A percentile compares a stretch with the other conserved stretches of the same genome.
phyloP scores from a whole-genome alignment of 78 protist genomes.

The Ministeria vibrans region DNA sequence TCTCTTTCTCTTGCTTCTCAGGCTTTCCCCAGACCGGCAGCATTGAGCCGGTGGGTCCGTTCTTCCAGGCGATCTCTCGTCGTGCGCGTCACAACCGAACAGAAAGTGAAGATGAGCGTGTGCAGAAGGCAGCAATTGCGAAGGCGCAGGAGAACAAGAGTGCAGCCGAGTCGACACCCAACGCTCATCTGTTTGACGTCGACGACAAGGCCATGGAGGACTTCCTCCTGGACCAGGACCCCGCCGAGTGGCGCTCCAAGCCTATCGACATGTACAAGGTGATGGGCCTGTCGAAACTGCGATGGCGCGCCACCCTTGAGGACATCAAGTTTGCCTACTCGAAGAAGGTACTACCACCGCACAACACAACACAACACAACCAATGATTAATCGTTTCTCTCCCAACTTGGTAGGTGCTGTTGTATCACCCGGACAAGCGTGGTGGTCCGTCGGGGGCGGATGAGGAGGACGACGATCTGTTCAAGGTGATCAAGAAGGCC shows the following conservation, averaged over 20 bases:
- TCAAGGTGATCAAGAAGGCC: constrained; percentile 61
- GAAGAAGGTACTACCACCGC: no score
- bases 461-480: constrained; percentile 56
- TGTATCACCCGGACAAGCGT: constrained; percentile 76
- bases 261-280: constrained; percentile 63
- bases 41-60: constrained; percentile 33
- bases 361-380: no score
- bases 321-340: constrained; percentile 62
- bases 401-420: no score
- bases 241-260: constrained; percentile 38
- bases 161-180: no score
- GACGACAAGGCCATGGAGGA: constrained; percentile 22
- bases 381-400: no score
- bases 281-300: constrained; percentile 59
- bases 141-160: no score
- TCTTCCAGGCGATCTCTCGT: constrained; percentile 18
- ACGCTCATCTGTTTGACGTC: no score
- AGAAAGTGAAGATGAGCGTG: no score
- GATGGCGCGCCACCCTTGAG: constrained; percentile 68
- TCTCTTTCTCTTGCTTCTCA: no score
- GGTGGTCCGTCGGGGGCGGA: not conserved
- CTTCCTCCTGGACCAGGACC: constrained; percentile 7
- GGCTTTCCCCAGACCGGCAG: no score
- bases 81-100: constrained; percentile 9
- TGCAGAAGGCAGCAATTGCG: no score